A percentile compares a stretch with the other conserved stretches of the same genome.
Conservation (phyloP, 768 basidiomycete species). For the Xerocomellus dryophilus region DNA sequence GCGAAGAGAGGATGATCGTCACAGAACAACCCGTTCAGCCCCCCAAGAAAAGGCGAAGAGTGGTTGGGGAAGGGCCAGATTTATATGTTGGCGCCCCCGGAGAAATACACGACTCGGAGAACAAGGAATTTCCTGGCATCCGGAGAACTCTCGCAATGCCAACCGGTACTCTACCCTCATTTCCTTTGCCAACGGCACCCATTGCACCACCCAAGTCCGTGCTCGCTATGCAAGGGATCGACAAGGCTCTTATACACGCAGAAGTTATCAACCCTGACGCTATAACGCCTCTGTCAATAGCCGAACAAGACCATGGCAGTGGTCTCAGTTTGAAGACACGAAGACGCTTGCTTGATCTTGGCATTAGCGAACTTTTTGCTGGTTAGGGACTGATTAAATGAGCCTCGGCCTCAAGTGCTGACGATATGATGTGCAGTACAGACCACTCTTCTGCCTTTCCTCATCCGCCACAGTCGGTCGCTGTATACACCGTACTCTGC, state of each 20-base stretch:
- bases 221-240: constrained; percentile 78
- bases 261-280: constrained; percentile 60
- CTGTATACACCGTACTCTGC: constrained; percentile 66
- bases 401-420: constrained; percentile 4
- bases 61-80: constrained; percentile 26
- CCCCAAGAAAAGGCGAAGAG: constrained; percentile 46
- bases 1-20: constrained; percentile 7
- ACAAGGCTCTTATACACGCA: constrained; percentile 67
- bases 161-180: constrained; percentile 52
- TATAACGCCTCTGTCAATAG: constrained; percentile 42
- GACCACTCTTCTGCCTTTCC: constrained; percentile 79
- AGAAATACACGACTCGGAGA: neutral
- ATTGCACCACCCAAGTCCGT: constrained; percentile 64
- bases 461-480: constrained; percentile 50
- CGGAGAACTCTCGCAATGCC: constrained; percentile 14
- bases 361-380: constrained; percentile 85
- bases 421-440: constrained; percentile 59
- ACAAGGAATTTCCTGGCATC: neutral
- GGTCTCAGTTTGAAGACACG: constrained; percentile 59
- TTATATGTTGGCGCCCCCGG: constrained; percentile 5
- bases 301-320: constrained; percentile 38
- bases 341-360: constrained; percentile 66
- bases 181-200: constrained; percentile 66
- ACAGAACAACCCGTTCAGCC: constrained; percentile 20
- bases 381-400: constrained; percentile 46